Conservation (phyloP, 2,329 filamentous ascomycete species). For the Apiospora saccharicola region DNA sequence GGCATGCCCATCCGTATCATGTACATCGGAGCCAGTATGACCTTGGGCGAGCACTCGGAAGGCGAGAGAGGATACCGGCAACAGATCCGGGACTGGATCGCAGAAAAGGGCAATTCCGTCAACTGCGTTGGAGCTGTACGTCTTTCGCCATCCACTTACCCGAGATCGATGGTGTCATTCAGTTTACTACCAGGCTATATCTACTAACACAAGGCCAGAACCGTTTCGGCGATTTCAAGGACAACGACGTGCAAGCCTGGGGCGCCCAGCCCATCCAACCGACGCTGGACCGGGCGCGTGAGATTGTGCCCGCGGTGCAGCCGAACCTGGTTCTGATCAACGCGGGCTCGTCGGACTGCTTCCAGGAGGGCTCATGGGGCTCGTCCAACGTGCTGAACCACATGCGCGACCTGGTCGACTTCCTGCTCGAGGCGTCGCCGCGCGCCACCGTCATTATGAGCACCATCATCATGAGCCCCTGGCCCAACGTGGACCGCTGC, state of each 20-base stretch:
- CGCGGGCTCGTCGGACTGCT: slow-evolving; percentile 39
- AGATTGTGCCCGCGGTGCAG: slow-evolving; percentile 36
- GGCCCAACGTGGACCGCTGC: slow-evolving; percentile 35
- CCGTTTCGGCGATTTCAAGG: slow-evolving; percentile 38
- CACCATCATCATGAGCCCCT: slow-evolving; percentile 37
- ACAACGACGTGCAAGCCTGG: slow-evolving; percentile 40
- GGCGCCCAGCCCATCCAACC: slow-evolving; percentile 35
- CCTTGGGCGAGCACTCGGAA: slow-evolving; percentile 36
- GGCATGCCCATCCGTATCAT: slow-evolving; percentile 38
- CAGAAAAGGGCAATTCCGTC: slow-evolving; percentile 35
- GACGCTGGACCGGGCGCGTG: slow-evolving; percentile 33
- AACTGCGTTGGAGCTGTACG: slow-evolving; percentile 36
- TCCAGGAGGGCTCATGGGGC: slow-evolving; percentile 34
- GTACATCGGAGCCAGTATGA: slow-evolving; percentile 37
- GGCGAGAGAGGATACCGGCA: slow-evolving; percentile 39
- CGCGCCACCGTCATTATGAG: slow-evolving; percentile 37
- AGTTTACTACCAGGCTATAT: neutral
- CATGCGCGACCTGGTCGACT: slow-evolving; percentile 35
- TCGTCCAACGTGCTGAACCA: slow-evolving; percentile 31
- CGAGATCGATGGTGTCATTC: neutral
- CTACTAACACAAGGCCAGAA: slow-evolving; percentile 30
- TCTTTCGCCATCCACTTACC: neutral
- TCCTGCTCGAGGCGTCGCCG: slow-evolving; percentile 34
- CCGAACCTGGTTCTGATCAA: slow-evolving; percentile 41
- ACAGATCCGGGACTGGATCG: slow-evolving; percentile 37